Evolutionary conservation across 805 yeast genomes (phyloP).

Genomic region (Allodekkera sacchari): DNA sequence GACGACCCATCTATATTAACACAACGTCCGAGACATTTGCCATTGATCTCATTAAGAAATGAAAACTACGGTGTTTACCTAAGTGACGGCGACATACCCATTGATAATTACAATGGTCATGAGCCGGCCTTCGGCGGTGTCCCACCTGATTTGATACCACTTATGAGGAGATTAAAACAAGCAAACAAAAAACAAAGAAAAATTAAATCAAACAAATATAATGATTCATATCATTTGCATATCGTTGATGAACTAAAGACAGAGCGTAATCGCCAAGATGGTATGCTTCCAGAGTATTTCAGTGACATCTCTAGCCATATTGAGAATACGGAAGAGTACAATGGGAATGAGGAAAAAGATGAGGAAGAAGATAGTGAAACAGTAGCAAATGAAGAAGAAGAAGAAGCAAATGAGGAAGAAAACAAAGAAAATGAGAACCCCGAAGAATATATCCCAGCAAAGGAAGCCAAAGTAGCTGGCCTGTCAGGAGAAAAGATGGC

Average conservation of each 20-base stretch:
- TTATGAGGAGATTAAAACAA: constrained; percentile 2
- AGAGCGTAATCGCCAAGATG: no score
- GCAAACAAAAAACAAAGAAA: constrained; percentile 4
- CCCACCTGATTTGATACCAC: no score
- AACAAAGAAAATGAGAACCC: constrained; percentile 1
- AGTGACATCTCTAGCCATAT: no score
- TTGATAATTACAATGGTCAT: constrained; percentile 9
- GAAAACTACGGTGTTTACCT: constrained; percentile 13
- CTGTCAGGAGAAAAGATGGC: no score
- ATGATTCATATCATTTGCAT: no score
- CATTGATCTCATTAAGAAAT: constrained; percentile 20
- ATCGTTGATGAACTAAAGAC: no score
- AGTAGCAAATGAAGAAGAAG: constrained; percentile 1
- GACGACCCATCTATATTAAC: constrained; percentile 16
- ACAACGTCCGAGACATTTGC: constrained; percentile 17
- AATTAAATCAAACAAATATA: not conserved
- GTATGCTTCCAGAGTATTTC: no score
- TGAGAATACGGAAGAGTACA: not conserved
- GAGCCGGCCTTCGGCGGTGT: constrained; percentile 6
- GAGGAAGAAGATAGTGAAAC: constrained; percentile 4
- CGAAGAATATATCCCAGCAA: no score
- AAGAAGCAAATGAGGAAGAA: constrained; percentile 5
- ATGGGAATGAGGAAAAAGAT: constrained; percentile 1
- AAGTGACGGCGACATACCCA: constrained; percentile 1
- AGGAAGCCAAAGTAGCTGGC: no score